Evolutionary conservation across 2,329 filamentous ascomycete genomes (phyloP), one percentile per base, ranked within the genome.

Genomic region (Fusarium longipes): DNA sequence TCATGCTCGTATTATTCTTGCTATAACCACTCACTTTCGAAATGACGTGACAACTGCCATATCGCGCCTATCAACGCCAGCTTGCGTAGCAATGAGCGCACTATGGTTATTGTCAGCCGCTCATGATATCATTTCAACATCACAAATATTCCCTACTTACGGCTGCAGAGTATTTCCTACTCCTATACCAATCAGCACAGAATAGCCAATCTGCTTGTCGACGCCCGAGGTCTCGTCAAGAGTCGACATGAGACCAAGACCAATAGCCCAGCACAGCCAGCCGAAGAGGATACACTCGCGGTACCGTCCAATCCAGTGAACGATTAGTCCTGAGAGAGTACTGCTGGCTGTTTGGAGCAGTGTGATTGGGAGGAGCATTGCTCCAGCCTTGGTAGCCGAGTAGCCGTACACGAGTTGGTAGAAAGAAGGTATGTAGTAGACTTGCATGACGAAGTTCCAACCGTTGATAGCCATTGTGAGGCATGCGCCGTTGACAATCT

Each of bases 391-490:
- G 5, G 81, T 81, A 2, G 79, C 78, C 0, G 77, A 80, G 65
- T 82, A 83, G 20, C 75, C 77, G 53, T 81, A 82, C 2, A 77
- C 78, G 12, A 83, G 78, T 51, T 83, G 82, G 62, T 83, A 83
- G 62, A 83, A 83, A 1, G 78, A 77, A 0, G 80, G 80, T 6
- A 82, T 78, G 57, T 81, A 84, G 64, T 84, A 84, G 9, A 85
- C 76, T 63, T 87, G 85, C n/a, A 85, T 81, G 24, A 87, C 77
- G 55, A 86, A 86, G 65, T 86, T 86, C 85, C 85, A 87, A 5
- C 85, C 85, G 49, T 87, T 86, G 70, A 87, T 82, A 33, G 84
- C 83, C 83, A 86, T 86, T 17, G 83, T 86, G 18, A 87, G 65
- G 59, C 83, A 86, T 1, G 84, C 83, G 2, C 85, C 84, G 33